Evolutionary conservation across 1,139 yeast species (phyloP), one percentile per base, ranked within the genome.

Genomic region (Yamadazyma triangularis): DNA sequence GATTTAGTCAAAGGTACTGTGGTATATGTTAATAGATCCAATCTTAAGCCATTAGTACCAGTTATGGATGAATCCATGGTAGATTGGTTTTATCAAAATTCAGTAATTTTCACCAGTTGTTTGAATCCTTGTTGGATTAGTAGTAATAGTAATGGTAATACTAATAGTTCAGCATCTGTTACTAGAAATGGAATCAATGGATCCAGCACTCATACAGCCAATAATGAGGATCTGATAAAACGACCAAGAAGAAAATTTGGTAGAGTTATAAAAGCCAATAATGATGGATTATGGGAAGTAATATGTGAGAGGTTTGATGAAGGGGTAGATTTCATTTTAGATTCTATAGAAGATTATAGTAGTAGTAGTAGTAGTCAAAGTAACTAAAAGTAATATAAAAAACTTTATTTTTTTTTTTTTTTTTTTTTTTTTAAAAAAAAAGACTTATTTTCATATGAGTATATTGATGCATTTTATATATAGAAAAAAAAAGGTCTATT

Each of bases 201-300:
- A 6, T n/a, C n/a, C n/a, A n/a, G 4, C 2, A n/a, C n/a, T n/a
- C n/a, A n/a, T n/a, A n/a, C n/a, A n/a, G n/a, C n/a, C n/a, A n/a
- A n/a, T n/a, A n/a, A n/a, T n/a, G 55, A 56, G 5, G 32, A 34
- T 15, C 64, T 60, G 26, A 68, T 70, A 28, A 87, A 85, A 50
- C 73, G 81, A 48, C 96, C 96, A 24, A 74, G 96, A 50, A 77
- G 87, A 50, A 88, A 87, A 56, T 87, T 81, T 51, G 98, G 98
- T 15, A 71, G 96, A 35, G 96, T 91, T 3, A 59, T 88, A 33
- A 77, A 80, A 47, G 73, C 91, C 10, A 76, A 77, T 26, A 63
- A 70, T 13, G 91, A 82, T 45, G 91, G 93, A 2, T 55, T 88
- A 39, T 83, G 78, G 57, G 85, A 84, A 38, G 77, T 86, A 14